Conservation (phyloP, 1,139 yeast genomes). For the Kurtzmaniella quercitrusa region DNA sequence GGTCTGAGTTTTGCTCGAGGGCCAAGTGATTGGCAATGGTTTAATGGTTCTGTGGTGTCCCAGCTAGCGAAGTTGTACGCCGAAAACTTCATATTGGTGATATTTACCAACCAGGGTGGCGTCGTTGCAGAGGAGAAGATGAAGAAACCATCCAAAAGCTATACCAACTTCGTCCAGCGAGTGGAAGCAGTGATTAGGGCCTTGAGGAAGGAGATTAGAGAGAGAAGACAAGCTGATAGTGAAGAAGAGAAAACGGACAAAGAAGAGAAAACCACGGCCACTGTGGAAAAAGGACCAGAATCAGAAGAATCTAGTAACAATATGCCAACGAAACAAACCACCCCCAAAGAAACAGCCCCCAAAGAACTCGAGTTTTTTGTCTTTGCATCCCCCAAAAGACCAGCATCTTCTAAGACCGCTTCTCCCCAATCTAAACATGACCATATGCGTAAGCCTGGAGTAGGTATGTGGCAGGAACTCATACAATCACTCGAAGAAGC, state of each 20-base stretch:
- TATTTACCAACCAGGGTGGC: slow-evolving; percentile 88
- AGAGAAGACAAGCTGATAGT: background rate
- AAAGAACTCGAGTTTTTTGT: slow-evolving; percentile 38
- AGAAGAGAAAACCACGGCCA: background rate
- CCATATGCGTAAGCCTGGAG: slow-evolving; percentile 65
- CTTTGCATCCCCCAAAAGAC: slow-evolving; percentile 60
- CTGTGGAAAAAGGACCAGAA: too few species aligned
- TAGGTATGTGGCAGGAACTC: slow-evolving; percentile 66
- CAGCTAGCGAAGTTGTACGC: slow-evolving; percentile 22
- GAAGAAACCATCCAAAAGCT: slow-evolving; percentile 45
- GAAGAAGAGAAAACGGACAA: slow-evolving; percentile 1
- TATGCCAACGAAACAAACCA: too few species aligned
- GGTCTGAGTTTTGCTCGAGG: slow-evolving; percentile 53
- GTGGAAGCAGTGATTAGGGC: slow-evolving; percentile 18
- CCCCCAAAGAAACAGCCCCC: too few species aligned
- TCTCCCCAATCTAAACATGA: slow-evolving; percentile 32
- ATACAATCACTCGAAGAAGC: slow-evolving; percentile 25
- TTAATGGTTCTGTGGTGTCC: slow-evolving; percentile 26
- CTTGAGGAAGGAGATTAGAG: slow-evolving; percentile 1
- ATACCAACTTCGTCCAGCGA: slow-evolving; percentile 40
- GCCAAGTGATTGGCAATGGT: slow-evolving; percentile 69
- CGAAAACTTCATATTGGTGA: slow-evolving; percentile 44
- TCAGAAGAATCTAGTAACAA: too few species aligned
- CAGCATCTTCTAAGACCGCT: slow-evolving; percentile 29
- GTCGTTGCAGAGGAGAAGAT: slow-evolving; percentile 30